Conservation (phyloP, 2,329 filamentous ascomycete species). For the Sclerotinia borealis region DNA sequence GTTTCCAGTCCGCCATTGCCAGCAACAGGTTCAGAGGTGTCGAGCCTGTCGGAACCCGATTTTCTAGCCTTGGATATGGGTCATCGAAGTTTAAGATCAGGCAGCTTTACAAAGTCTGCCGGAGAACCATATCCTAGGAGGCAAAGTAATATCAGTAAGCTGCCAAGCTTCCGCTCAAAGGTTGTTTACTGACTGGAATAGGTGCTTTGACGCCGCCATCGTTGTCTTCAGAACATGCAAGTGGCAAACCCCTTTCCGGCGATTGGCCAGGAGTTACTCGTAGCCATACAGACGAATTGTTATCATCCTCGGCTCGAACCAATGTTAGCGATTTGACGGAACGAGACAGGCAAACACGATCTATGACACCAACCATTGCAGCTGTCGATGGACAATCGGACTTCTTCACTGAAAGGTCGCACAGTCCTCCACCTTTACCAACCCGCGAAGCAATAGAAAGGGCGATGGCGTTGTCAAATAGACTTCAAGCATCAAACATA, state of each 20-base stretch:
- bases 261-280: conserved; percentile 44
- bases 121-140: conserved; percentile 39
- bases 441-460: conserved; percentile 73
- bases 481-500: conserved; percentile 84
- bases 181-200: conserved; percentile 10
- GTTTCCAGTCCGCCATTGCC: conserved; percentile 72
- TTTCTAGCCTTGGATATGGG: conserved; percentile 53
- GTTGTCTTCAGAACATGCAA: conserved; percentile 46
- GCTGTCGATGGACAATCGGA: conserved; percentile 26
- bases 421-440: conserved; percentile 70
- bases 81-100: conserved; percentile 36
- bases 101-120: conserved; percentile 39
- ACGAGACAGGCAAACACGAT: conserved; percentile 35
- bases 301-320: conserved; percentile 42
- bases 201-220: conserved; percentile 44
- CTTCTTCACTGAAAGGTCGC: conserved; percentile 49
- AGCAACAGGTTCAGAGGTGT: conserved; percentile 38
- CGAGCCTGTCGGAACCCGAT: conserved; percentile 60
- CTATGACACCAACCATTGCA: conserved; percentile 35
- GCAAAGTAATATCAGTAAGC: conserved; percentile 29
- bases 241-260: conserved; percentile 42
- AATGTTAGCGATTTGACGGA: conserved; percentile 26
- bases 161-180: background rate
- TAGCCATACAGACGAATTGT: conserved; percentile 50
- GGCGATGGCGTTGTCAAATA: conserved; percentile 78